Evolutionary conservation across 176 grass and related monocot genomes (phyloP), one percentile per base, ranked within the genome.

Genomic region (Poa pratensis): DNA sequence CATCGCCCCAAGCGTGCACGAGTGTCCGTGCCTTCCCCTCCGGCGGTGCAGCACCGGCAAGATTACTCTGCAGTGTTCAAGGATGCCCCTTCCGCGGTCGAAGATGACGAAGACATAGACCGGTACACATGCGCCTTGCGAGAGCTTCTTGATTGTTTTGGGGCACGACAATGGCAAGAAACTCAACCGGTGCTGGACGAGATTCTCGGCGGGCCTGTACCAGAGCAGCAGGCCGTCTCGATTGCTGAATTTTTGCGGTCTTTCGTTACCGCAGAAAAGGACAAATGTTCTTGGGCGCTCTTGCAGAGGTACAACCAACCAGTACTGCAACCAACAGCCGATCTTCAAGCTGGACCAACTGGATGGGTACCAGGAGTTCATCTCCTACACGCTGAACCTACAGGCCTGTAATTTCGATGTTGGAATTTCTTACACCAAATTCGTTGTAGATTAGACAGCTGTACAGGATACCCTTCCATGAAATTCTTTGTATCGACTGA

Each of bases 291-390:
- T 0, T 48, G 43, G 70, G 43, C 13, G 40, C 70, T 73, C 13
- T 49, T 73, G 43, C 22, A 23, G 22, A 48, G 70, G 42, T 73
- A 73, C 42, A n/a, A n/a, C n/a, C n/a, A n/a, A n/a, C n/a, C n/a
- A n/a, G n/a, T n/a, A n/a, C n/a, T n/a, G n/a, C n/a, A 27, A 50
- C 43, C 13, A 50, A 7, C 42, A 22, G 9, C 42, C 69, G 13
- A 73, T 26, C 13, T 49, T 73, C 69, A 26, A 42, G 69, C 69
- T 73, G 13, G 42, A 73, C 42, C 69, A 73, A 12, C 70, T 73
- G 22, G 43, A 73, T 4, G 70, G 42, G 6, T 27, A 50, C 43
- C 42, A 73, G 14, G 22, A 73, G 6, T 73, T 73, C 40, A 12
- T 46, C 26, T 50, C 43, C 22, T 73, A 48, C 70, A 50, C 43